phyloP scores from a whole-genome alignment of 1,284 basidiomycete genomes.

The Tausonia pullulans region DNA sequence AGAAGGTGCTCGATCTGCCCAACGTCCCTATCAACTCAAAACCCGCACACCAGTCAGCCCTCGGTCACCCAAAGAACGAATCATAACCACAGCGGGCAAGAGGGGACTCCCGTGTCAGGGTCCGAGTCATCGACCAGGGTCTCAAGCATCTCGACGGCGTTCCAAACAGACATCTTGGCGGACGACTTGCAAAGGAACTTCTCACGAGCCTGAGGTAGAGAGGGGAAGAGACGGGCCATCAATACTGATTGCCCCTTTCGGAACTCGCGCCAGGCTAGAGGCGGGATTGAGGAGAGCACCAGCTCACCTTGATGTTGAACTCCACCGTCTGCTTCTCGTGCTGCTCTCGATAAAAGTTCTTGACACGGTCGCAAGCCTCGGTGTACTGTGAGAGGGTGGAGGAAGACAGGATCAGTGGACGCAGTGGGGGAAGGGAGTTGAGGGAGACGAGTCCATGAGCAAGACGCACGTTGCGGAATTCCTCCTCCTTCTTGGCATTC shows the following conservation, averaged over 20 bases:
- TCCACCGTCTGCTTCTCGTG: conserved; percentile 80
- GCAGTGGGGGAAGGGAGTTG: neutral
- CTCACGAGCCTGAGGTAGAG: conserved; percentile 19
- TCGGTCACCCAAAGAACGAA: conserved; percentile 26
- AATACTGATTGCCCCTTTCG: neutral
- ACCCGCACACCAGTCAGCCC: too few relatives aligned
- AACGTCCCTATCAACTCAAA: conserved; percentile 43
- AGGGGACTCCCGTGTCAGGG: conserved; percentile 26
- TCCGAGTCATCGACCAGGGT: conserved; percentile 76
- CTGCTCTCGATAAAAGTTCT: conserved; percentile 76
- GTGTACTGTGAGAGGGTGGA: conserved; percentile 2
- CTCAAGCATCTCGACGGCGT: conserved; percentile 81
- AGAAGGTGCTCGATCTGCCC: conserved; percentile 83
- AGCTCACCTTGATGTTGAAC: conserved; percentile 65
- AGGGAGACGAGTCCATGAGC: neutral
- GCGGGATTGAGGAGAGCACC: conserved; percentile 10
- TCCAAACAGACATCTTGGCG: conserved; percentile 52
- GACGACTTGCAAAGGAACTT: conserved; percentile 24
- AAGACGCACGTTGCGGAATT: conserved; percentile 18
- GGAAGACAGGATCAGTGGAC: neutral
- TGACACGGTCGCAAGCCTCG: conserved; percentile 70
- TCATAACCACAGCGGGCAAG: conserved; percentile 17
- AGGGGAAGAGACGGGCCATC: conserved; percentile 21
- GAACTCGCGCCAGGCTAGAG: conserved; percentile 3
- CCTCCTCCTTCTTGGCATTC: conserved; percentile 58